Evolutionary conservation across 2,329 filamentous ascomycete species (phyloP).

Genomic region (Colletotrichum horii): DNA sequence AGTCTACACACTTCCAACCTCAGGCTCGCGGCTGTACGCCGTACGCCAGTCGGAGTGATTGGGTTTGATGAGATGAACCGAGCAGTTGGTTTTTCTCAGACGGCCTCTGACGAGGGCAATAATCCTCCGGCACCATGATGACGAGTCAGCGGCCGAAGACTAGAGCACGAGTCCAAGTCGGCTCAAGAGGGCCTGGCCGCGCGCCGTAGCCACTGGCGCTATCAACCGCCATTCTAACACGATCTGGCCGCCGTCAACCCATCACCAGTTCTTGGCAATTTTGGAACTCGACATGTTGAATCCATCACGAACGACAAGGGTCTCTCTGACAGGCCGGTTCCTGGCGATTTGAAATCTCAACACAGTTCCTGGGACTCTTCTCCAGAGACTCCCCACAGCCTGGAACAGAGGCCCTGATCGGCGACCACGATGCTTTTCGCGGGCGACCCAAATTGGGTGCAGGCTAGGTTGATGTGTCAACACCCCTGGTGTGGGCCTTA

Average conservation of each 20-base stretch:
- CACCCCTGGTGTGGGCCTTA: slow-evolving; percentile 8
- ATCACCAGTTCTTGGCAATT: neutral
- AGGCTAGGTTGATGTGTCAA: neutral
- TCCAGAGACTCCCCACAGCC: slow-evolving; percentile 1
- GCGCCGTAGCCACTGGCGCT: neutral
- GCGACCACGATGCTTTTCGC: neutral
- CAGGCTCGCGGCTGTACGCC: neutral
- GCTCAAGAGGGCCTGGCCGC: neutral
- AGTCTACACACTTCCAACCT: neutral
- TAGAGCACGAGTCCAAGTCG: neutral
- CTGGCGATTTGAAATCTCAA: neutral
- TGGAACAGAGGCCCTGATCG: slow-evolving; percentile 16
- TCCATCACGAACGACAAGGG: neutral
- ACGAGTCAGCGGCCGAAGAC: slow-evolving; percentile 4
- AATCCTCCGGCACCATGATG: neutral
- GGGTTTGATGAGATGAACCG: slow-evolving; percentile 19
- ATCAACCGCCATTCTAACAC: neutral
- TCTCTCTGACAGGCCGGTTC: neutral
- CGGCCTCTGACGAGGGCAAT: neutral
- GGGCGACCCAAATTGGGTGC: neutral
- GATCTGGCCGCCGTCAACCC: neutral
- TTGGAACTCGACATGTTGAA: neutral
- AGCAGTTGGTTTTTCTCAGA: neutral
- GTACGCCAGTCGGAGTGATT: neutral
- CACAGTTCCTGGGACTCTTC: neutral